A percentile compares a stretch with the other conserved stretches of the same genome.
Evolutionary conservation across 805 yeast genomes (phyloP).

Genomic region (Lipomyces yamadae): DNA sequence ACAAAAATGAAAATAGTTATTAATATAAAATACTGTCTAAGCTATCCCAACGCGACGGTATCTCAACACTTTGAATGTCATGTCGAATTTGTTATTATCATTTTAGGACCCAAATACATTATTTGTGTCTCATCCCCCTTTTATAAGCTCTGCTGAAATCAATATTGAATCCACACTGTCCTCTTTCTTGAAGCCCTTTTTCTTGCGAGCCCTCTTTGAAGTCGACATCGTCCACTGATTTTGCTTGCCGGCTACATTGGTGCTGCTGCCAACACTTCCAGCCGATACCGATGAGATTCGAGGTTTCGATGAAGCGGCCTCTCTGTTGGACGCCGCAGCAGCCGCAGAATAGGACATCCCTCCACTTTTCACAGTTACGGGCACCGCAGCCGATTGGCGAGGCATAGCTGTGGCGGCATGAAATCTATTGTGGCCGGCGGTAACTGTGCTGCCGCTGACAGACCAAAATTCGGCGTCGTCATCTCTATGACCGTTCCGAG

Average conservation of each 20-base stretch:
- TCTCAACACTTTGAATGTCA: not conserved
- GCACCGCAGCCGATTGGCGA: not conserved
- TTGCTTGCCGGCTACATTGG: not conserved
- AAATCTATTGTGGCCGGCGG: not conserved
- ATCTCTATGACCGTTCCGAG: not conserved
- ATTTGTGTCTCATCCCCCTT: slow-evolving; percentile 20
- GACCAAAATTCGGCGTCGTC: slow-evolving; percentile 26
- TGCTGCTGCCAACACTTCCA: slow-evolving; percentile 4
- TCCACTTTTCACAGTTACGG: not conserved
- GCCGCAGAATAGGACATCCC: slow-evolving; percentile 12
- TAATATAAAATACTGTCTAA: not conserved
- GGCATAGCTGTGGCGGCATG: not conserved
- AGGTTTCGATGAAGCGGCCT: not conserved
- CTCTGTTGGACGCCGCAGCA: slow-evolving; percentile 1
- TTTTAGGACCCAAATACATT: not conserved
- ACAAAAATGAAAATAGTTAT: not conserved
- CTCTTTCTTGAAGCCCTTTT: slow-evolving; percentile 19
- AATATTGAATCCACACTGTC: not conserved
- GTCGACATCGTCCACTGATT: slow-evolving; percentile 34
- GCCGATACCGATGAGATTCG: not conserved
- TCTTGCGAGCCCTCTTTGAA: slow-evolving; percentile 29
- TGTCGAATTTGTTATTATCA: not conserved
- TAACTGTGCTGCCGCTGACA: slow-evolving; percentile 13
- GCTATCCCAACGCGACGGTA: not conserved
- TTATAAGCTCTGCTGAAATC: slow-evolving; percentile 11